Evolutionary conservation across 139 green algal genomes (phyloP), one percentile per base, ranked within the genome.

Genomic region (Astrephomene gubernaculifera): DNA sequence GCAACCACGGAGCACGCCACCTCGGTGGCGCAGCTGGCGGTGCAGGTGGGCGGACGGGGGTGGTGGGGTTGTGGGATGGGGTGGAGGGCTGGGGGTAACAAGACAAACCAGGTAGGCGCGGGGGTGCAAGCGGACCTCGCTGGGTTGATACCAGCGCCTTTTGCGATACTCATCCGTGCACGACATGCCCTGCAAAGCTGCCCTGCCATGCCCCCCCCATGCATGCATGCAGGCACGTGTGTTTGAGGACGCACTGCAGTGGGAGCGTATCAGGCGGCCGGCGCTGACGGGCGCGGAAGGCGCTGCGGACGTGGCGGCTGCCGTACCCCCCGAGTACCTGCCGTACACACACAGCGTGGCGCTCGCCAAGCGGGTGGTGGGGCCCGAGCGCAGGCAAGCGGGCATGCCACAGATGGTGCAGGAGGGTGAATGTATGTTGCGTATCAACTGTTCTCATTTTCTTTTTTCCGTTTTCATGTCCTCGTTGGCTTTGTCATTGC

Each of bases 241-340:
- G 25, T 64, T 85, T 31, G 79, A 85, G 44, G 79, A 74, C 79
- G n/a, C 64, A 12, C 52, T 85, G 0, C 63, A 53, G 44, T 85
- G 79, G 79, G 64, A 64, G 7, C 79, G 63, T 44, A 76, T 85
- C 63, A 63, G 79, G 31, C 43, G 64, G 22, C 79, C 79, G 12
- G 14, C 44, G 25, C 21, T 14, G 7, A 44, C 1, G 35, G 9
- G 52, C 22, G 7, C 52, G 6, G 53, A 29, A 19, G 36, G 39
- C 27, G 74, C 35, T 24, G 29, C 24, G 38, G 33, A 3, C 35
- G 4, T 39, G 7, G 2, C 60, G 0, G 33, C 33, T 24, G 38
- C 73, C 24, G 35, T 61, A 31, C 76, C 76, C 12, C 60, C 60
- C 57, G 76, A 83, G 57, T 83, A 83, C 76, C 29, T 9, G 14